Conservation (phyloP, 164 flowering plant genomes). For the Chimonanthus salicifolius region DNA sequence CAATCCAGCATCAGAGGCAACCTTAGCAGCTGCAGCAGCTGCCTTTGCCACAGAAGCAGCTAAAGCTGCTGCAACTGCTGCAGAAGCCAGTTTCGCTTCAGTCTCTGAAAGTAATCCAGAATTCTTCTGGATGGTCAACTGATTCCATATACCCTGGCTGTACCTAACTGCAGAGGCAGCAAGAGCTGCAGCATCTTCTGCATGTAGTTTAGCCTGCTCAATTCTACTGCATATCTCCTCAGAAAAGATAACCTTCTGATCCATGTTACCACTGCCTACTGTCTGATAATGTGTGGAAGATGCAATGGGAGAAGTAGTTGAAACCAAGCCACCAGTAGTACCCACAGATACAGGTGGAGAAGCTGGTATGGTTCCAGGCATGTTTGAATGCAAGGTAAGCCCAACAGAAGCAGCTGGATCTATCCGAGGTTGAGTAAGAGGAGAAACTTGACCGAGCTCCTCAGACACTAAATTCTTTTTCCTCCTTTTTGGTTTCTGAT, state of each 20-base stretch:
- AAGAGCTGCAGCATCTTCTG: slow-evolving; percentile 69
- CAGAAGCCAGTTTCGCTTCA: slow-evolving; percentile 66
- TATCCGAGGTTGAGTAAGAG: slow-evolving; percentile 29
- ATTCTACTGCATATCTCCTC: slow-evolving; percentile 50
- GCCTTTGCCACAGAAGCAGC: slow-evolving; percentile 97
- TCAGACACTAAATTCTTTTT: slow-evolving; percentile 44
- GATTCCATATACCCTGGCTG: slow-evolving; percentile 64
- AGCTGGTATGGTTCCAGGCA: slow-evolving; percentile 34
- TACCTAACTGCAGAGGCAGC: slow-evolving; percentile 68
- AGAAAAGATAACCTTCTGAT: slow-evolving; percentile 30
- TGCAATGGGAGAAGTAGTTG: slow-evolving; percentile 24
- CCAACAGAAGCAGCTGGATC: slow-evolving; percentile 25
- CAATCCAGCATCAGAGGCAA: slow-evolving; percentile 87
- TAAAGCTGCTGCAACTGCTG: slow-evolving; percentile 79
- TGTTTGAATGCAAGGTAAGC: slow-evolving; percentile 18
- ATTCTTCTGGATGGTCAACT: slow-evolving; percentile 51
- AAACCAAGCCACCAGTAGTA: slow-evolving; percentile 16
- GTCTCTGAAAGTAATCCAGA: slow-evolving; percentile 48
- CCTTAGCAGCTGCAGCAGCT: slow-evolving; percentile 96
- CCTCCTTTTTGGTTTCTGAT: slow-evolving; percentile 61
- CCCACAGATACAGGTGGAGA: slow-evolving; percentile 16
- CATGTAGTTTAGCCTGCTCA: slow-evolving; percentile 69
- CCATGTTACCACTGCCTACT: slow-evolving; percentile 19
- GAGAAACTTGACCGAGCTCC: slow-evolving; percentile 29
- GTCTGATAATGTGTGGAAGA: slow-evolving; percentile 24